A percentile compares a stretch with the other conserved stretches of the same genome.
These are phyloP conservation scores for Colletotrichum salicis DNA, from an alignment of 2,329 filamentous ascomycete genomes.

Conservation along the genomic window DNA sequence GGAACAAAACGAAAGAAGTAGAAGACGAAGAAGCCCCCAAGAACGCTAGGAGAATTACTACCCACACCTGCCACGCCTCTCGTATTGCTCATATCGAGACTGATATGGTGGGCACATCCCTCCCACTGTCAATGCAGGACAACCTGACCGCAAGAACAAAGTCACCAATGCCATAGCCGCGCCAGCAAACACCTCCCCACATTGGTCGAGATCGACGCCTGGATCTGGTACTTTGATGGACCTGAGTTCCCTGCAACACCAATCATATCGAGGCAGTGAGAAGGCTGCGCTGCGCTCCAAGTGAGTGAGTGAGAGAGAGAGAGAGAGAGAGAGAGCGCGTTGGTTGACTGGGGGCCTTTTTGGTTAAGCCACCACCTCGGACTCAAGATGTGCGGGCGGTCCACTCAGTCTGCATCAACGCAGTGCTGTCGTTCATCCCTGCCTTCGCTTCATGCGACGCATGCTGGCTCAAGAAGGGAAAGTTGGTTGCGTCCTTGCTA, in stretches of 20 bases:
- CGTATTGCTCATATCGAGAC: constrained; percentile 8
- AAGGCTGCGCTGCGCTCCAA: not conserved
- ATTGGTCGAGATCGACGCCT: constrained; percentile 18
- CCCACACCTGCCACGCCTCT: not conserved
- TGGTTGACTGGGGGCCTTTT: not conserved
- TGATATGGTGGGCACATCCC: not conserved
- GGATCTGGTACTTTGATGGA: not conserved
- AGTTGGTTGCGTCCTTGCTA: not conserved
- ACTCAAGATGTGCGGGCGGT: not conserved
- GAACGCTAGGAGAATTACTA: not conserved
- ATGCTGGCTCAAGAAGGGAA: not conserved
- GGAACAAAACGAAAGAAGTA: not conserved
- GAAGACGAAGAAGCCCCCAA: not conserved
- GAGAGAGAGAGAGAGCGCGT: not conserved
- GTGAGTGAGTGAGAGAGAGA: not conserved
- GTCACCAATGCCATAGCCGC: constrained; percentile 17
- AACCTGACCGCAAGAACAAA: constrained; percentile 21
- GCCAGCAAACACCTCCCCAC: constrained; percentile 22
- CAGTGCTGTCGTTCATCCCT: not conserved
- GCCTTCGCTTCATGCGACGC: not conserved
- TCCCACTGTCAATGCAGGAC: not conserved
- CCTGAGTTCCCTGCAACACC: not conserved
- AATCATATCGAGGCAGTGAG: constrained; percentile 1
- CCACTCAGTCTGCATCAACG: not conserved
- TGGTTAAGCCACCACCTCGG: constrained; percentile 2